These are phyloP conservation scores for Candida ponderosae DNA, from an alignment of 805 yeast species.

Conservation along the genomic window DNA sequence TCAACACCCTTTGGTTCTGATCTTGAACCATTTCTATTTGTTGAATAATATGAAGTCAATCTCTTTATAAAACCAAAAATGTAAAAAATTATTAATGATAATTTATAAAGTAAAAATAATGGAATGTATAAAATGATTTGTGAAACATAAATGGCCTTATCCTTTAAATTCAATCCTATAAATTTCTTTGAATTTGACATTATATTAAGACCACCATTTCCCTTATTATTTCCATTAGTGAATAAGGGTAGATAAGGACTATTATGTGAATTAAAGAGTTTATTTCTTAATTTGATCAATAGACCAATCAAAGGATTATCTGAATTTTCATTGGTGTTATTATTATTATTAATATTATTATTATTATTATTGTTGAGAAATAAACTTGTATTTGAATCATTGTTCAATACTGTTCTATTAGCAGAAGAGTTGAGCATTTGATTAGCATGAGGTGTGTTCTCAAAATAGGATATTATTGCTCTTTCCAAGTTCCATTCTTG, in stretches of 20 bases:
- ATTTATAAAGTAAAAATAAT: constrained; percentile 21
- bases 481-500: constrained; percentile 33
- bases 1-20: constrained; percentile 31
- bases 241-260: constrained; percentile 22
- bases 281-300: constrained; percentile 18
- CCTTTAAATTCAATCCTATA: constrained; percentile 15
- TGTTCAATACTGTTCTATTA: constrained; percentile 3
- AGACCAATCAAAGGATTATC: constrained; percentile 14
- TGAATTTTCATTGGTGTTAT: constrained; percentile 4
- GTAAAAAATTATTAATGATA: constrained; percentile 18
- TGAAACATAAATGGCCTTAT: constrained; percentile 17
- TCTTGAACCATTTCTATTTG: constrained; percentile 27
- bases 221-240: constrained; percentile 5
- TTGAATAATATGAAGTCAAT: constrained; percentile 26
- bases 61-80: constrained; percentile 30
- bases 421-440: constrained; percentile 11
- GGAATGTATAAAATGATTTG: constrained; percentile 26
- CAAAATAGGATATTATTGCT: constrained; percentile 18
- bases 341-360: constrained; percentile 6
- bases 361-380: constrained; percentile 1
- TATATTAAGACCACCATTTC: too few species aligned
- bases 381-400: constrained; percentile 6
- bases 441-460: constrained; percentile 15
- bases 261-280: constrained; percentile 11
- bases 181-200: constrained; percentile 3